Percentiles rank a stretch among this genome's conserved stretches.
phyloP scores from a whole-genome alignment of 345 rosid species.

The Nasturtium officinale region DNA sequence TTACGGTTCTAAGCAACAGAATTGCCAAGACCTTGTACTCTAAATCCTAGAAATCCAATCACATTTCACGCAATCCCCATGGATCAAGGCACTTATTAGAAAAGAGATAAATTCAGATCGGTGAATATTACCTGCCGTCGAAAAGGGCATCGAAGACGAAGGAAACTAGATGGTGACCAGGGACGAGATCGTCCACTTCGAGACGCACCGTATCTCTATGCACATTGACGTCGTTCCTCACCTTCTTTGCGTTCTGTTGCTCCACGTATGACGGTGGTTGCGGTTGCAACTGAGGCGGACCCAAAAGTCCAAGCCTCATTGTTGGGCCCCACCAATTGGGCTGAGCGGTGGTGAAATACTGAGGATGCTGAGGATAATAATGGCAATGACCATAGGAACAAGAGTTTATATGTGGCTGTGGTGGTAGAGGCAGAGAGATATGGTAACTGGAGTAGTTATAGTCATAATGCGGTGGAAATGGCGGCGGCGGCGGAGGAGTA shows the following conservation, averaged over 20 bases:
- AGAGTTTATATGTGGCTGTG: conserved; percentile 45
- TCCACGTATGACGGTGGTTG: conserved; percentile 64
- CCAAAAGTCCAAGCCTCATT: conserved; percentile 41
- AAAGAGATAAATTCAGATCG: background rate
- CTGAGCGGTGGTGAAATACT: conserved; percentile 57
- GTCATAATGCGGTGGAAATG: conserved; percentile 42
- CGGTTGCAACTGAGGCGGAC: conserved; percentile 28
- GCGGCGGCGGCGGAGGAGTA: conserved; percentile 46
- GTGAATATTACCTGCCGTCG: conserved; percentile 66
- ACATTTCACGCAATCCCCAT: conserved; percentile 3
- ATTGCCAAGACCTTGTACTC: background rate
- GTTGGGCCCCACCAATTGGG: conserved; percentile 55
- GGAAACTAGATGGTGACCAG: conserved; percentile 70
- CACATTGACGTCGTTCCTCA: conserved; percentile 85
- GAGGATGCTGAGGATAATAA: conserved; percentile 45
- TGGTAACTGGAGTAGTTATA: conserved; percentile 33
- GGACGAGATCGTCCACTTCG: conserved; percentile 63
- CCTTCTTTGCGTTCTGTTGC: conserved; percentile 82
- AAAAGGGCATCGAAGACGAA: conserved; percentile 83
- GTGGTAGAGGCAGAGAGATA: conserved; percentile 45
- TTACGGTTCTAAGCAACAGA: conserved; percentile 2
- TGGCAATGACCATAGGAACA: conserved; percentile 53
- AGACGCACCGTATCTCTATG: conserved; percentile 74
- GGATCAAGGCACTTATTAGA: background rate
- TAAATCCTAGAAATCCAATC: background rate